Evolutionary conservation across 2,329 filamentous ascomycete genomes (phyloP), one percentile per base, ranked within the genome.

Genomic region (Incumbomyces delicatus): DNA sequence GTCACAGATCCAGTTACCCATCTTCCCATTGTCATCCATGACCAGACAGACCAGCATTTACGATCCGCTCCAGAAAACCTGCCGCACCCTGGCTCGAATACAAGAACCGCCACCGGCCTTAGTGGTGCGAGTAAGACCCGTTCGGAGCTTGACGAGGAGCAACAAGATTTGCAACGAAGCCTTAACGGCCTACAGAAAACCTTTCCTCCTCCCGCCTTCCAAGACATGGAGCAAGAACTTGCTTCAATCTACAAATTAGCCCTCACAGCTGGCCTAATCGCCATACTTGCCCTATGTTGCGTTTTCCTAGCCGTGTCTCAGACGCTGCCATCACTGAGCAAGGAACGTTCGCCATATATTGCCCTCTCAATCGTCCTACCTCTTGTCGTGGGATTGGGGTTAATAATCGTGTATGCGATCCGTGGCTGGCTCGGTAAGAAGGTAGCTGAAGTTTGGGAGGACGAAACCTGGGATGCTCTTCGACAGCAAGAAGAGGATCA

Each of bases 1-100:
- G 82, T 86, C 39, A 86, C 81, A 1, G 83, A 87, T 57, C 82
- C 82, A 0, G 73, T 86, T 33, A 87, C 83, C 1, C 83, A 86
- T 62, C 68, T 86, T 2, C 81, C 81, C 1, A 73, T 85, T 40
- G 69, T 66, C 31, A 81, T 85, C 31, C 79, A 83, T 58, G 83
- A 86, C 58, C 80, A 80, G 56, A 85, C 81, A 0, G 70, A 74
- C 22, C 74, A 77, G 33, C 78, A 83, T 44, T 66, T 86, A 29
- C 66, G 73, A 50, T 61, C 62, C 43, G 63, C 67, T 18, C 60
- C 66, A 30, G 65, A 74, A 58, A 75, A 75, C 50, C 61, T 66
- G 3, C 61, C 66, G 2, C 61, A 68, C 0, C 58, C 63, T 32
- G 71, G 69, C 8, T 59, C 62, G 13, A 62, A 66, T 13, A 55